Percentiles rank a stretch among this genome's conserved stretches.
phyloP scores from a whole-genome alignment of 106 monocot genomes.

The Chionographis japonica region DNA sequence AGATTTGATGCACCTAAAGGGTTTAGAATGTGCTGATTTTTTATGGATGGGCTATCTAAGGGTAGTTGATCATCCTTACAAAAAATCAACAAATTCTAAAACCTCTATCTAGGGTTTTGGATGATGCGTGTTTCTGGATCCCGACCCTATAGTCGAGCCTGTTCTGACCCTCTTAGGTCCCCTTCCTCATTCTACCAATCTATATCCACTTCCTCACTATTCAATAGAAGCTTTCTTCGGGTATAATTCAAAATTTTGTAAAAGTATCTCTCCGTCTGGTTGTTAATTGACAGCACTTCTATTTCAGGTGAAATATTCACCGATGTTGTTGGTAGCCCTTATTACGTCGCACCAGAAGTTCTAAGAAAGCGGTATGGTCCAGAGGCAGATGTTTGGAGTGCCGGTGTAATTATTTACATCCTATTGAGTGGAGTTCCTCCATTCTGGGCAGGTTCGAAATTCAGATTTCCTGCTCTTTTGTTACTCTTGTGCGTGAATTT shows the following conservation, averaged over 20 bases:
- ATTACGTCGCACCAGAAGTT: constrained; percentile 37
- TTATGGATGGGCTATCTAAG: too few species aligned
- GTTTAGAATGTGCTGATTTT: too few species aligned
- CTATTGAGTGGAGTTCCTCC: constrained; percentile 36
- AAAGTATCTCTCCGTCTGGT: constrained; percentile 9
- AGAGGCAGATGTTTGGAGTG: constrained; percentile 39
- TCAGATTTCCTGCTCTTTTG: neutral
- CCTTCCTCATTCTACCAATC: too few species aligned
- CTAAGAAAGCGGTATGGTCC: constrained; percentile 26
- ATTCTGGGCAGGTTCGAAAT: constrained; percentile 23
- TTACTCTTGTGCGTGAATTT: neutral
- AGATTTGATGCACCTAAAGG: too few species aligned
- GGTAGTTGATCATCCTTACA: too few species aligned
- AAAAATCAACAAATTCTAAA: too few species aligned
- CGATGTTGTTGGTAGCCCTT: constrained; percentile 32
- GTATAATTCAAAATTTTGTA: neutral
- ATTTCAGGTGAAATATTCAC: constrained; percentile 28
- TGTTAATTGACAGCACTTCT: constrained; percentile 15
- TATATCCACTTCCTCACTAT: too few species aligned
- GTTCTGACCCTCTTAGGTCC: too few species aligned
- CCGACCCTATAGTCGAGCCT: too few species aligned
- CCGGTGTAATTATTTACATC: constrained; percentile 31
- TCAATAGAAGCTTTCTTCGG: too few species aligned
- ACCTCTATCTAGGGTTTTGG: too few species aligned
- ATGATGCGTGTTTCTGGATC: too few species aligned